Evolutionary conservation across 768 basidiomycete species (phyloP).

Genomic region (Mycena galericulata): DNA sequence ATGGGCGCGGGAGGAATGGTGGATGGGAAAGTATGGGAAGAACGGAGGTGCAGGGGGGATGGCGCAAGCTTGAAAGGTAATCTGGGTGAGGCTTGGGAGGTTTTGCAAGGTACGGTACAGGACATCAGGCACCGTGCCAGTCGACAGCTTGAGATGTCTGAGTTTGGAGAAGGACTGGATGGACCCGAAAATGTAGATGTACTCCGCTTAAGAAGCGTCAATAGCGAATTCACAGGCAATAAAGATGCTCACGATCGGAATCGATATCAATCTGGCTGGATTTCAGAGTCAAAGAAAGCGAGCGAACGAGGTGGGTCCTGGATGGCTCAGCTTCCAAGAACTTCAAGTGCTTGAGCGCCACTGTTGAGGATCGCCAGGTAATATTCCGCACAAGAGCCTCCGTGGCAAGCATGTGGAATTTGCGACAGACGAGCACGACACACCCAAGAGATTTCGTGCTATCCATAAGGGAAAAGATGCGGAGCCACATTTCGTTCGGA

Average conservation of each 20-base stretch:
- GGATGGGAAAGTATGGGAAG: slow-evolving; percentile 13
- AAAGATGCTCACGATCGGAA: not conserved
- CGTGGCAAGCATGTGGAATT: slow-evolving; percentile 13
- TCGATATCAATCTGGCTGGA: too few species aligned
- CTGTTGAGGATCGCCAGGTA: slow-evolving; percentile 1
- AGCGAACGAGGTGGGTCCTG: slow-evolving; percentile 21
- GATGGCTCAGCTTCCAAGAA: slow-evolving; percentile 19
- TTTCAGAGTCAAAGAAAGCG: not conserved
- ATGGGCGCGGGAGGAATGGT: not conserved
- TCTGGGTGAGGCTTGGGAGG: slow-evolving; percentile 9
- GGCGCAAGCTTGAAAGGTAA: slow-evolving; percentile 1
- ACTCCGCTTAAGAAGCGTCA: too few species aligned
- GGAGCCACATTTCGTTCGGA: slow-evolving; percentile 29
- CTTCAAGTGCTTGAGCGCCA: slow-evolving; percentile 10
- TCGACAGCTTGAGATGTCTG: not conserved
- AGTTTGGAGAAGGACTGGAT: slow-evolving; percentile 22
- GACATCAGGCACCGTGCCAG: slow-evolving; percentile 7
- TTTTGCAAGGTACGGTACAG: slow-evolving; percentile 17
- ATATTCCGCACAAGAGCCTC: slow-evolving; percentile 22
- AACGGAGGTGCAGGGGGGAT: slow-evolving; percentile 12
- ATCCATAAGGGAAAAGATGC: slow-evolving; percentile 10
- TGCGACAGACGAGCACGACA: slow-evolving; percentile 16
- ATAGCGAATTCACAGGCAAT: too few species aligned
- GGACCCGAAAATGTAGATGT: slow-evolving; percentile 2
- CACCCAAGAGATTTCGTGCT: not conserved